Conservation (phyloP, 306 rosid genomes). For the Bauhinia variegata region DNA sequence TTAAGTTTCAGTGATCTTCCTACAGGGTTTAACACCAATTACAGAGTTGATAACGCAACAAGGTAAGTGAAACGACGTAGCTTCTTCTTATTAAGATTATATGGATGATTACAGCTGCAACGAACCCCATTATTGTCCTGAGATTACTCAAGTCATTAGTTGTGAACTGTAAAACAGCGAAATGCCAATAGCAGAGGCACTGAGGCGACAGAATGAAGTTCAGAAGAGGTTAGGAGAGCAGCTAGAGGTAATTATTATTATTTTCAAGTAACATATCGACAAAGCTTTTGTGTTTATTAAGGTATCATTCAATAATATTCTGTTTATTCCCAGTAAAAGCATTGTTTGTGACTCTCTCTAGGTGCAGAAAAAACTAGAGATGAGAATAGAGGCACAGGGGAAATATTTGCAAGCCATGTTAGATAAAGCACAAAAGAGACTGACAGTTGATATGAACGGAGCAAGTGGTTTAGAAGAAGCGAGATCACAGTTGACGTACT, state of each 20-base stretch:
- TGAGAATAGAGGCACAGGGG: constrained; percentile 93
- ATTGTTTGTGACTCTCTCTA: too few species aligned
- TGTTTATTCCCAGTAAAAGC: too few species aligned
- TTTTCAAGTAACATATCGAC: too few species aligned
- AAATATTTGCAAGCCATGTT: constrained; percentile 77
- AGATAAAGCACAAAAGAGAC: constrained; percentile 79
- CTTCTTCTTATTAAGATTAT: background rate
- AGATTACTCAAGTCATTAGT: too few species aligned
- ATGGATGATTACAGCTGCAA: constrained; percentile 2
- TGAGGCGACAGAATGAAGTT: constrained; percentile 67
- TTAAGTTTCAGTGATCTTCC: constrained; percentile 54
- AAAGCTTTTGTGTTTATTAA: too few species aligned
- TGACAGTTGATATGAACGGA: constrained; percentile 57
- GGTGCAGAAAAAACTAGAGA: constrained; percentile 79
- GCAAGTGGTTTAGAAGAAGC: constrained; percentile 54
- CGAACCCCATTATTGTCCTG: background rate
- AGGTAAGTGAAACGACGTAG: constrained; percentile 53
- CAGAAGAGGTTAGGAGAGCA: constrained; percentile 82
- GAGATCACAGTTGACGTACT: constrained; percentile 61
- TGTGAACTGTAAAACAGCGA: constrained; percentile 46
- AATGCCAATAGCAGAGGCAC: constrained; percentile 66
- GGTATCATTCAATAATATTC: too few species aligned
- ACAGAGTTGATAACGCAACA: constrained; percentile 51
- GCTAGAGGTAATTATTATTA: constrained; percentile 87
- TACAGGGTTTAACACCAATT: constrained; percentile 46